Evolutionary conservation across 2,329 filamentous ascomycete species (phyloP).

Genomic region (Colletotrichum simmondsii): DNA sequence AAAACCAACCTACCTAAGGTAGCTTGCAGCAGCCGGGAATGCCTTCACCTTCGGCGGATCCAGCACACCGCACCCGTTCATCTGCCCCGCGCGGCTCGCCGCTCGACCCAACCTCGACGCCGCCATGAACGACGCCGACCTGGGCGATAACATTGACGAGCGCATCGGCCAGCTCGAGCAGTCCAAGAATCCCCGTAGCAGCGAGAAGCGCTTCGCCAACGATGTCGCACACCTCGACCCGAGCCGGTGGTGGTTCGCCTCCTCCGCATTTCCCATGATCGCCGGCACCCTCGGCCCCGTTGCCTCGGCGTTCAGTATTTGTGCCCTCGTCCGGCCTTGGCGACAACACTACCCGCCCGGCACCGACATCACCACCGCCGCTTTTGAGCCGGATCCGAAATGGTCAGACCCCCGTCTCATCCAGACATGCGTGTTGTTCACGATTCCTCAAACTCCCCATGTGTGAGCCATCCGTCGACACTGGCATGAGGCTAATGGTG

Average conservation of each 20-base stretch:
- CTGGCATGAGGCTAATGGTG: not conserved
- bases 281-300: conserved; percentile 87
- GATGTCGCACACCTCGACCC: conserved; percentile 57
- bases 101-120: not conserved
- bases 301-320: conserved; percentile 89
- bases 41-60: conserved; percentile 16
- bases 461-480: not conserved
- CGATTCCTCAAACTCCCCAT: not conserved
- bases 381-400: conserved; percentile 71
- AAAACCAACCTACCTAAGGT: not conserved
- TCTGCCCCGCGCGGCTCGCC: not conserved
- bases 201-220: conserved; percentile 44
- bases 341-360: conserved; percentile 65
- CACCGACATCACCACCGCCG: conserved; percentile 58
- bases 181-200: conserved; percentile 35
- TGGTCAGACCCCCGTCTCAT: conserved; percentile 63
- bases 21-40: conserved; percentile 10
- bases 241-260: conserved; percentile 73
- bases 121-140: conserved; percentile 55
- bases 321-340: conserved; percentile 86
- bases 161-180: conserved; percentile 43
- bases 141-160: conserved; percentile 49
- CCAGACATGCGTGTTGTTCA: not conserved
- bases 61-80: not conserved
- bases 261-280: conserved; percentile 78